Base-by-base conservation (phyloP, 176 grass and related monocot genomes). In the Paspalum vaginatum region DNA sequence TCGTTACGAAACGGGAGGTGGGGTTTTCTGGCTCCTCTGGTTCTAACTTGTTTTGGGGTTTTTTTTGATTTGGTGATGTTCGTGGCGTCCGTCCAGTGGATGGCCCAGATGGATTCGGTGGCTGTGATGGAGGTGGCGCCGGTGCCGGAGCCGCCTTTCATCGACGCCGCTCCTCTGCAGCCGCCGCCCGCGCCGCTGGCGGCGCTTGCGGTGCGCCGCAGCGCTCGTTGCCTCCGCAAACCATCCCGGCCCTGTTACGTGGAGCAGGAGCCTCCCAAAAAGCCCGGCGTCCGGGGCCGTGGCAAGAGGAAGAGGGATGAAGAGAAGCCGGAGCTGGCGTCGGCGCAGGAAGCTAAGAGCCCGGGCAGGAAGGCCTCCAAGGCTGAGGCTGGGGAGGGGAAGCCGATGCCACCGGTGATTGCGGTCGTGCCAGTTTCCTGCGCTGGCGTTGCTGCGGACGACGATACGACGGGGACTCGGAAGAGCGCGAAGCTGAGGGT, bases 401-500 rank as follows among this genome's bases (percentile, higher is more conserved):
- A 70, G 39, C 70, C 49, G 11, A n/a, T 61, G 57, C 57, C 70
- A 0, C 57, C 70, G 0, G 70, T 38, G 49, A 21, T 68, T 79
- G 81, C 41, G 12, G n/a, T 47, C 9, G 74, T 79, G 3, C 53
- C 73, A 11, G 7, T 85, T 46, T 72, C 79, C 18, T 68, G 38
- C 17, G 49, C 70, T 11, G 79, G 58, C 70, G 45, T 66, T 45
- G 52, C 20, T 14, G 50, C 18, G 4, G 85, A 85, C 32, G 80
- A 83, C 8, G 72, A 79, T 61, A 75, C 38, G 10, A 15, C 5
- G 25, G 75, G 44, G 16, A 79, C 20, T 5, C 70, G 82, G 16
- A 97, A 93, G 79, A 98, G 88, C 54, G 78, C 80, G 11, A 79
- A 90, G 73, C 64, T 89, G 52, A 75, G 82, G 65, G 85, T 90